Percentiles rank a stretch among this genome's conserved stretches.
phyloP scores from a whole-genome alignment of 2,329 filamentous ascomycete species.

The Thyridium curvatum region DNA sequence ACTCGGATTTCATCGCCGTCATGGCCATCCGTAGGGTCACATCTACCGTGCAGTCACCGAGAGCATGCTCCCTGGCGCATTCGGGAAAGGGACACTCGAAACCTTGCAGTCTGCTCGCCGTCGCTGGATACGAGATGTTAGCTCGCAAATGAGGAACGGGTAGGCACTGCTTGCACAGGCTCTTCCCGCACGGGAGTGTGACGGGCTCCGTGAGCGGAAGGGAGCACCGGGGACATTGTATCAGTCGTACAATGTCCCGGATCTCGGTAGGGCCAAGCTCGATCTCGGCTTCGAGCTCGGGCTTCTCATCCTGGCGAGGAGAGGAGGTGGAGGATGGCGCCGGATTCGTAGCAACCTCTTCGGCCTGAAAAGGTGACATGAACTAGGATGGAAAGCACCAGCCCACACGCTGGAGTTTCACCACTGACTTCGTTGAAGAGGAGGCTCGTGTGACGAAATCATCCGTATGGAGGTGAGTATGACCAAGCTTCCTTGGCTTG shows the following conservation, averaged over 20 bases:
- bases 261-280: conserved; percentile 27
- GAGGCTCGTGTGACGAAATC: too few relatives aligned
- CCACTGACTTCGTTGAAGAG: too few relatives aligned
- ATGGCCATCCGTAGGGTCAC: conserved; percentile 70
- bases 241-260: conserved; percentile 61
- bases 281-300: neutral
- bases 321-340: neutral
- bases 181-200: conserved; percentile 75
- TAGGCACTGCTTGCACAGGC: conserved; percentile 69
- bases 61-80: conserved; percentile 66
- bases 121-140: conserved; percentile 73
- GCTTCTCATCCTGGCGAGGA: neutral
- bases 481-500: too few relatives aligned
- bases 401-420: neutral
- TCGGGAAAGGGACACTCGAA: conserved; percentile 67
- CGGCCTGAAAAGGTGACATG: too few relatives aligned
- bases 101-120: conserved; percentile 58
- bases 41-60: conserved; percentile 71
- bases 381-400: neutral
- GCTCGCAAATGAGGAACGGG: conserved; percentile 58
- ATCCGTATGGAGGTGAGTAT: too few relatives aligned
- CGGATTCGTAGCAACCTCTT: neutral
- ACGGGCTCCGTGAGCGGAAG: conserved; percentile 61
- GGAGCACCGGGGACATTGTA: conserved; percentile 74
- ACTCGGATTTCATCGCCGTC: conserved; percentile 48